Base-by-base conservation (phyloP, 345 rosid genomes). In the Eucalyptus erythrocorys region DNA sequence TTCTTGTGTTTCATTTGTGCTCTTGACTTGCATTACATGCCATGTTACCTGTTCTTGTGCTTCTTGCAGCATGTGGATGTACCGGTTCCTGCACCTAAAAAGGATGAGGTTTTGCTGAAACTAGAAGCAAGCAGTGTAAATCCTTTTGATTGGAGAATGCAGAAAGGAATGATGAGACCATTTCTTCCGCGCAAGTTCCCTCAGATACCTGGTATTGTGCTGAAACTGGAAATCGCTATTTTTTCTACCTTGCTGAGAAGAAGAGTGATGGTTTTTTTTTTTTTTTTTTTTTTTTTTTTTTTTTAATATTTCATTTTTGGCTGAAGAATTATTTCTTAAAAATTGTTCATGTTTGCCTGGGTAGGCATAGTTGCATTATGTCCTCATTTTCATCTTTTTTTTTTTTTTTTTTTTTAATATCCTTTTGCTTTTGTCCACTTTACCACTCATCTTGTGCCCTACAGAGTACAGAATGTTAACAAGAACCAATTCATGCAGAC, bases 171-270 rank as follows among this genome's bases (percentile, higher is more conserved):
- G 87, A 16, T 59, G 81, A 88, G 88, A 48, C 89, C 88, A 49
- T 6, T 90, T 42, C 30, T 88, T 32, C 91, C 91, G 5, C 89
- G 91, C 89, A 90, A 86, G 53, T 90, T 90, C 88, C 91, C 91
- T 90, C 86, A 88, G 68, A 88, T 90, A 71, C 91, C 91, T 12
- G 86, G 91, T 90, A 86, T 34, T 32, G 13, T 87, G 82, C 24
- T 34, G 47, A 40, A 76, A 76, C 47, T 76, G 82, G 82, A 76
- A 66, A 42, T 30, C 21, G 79, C 64, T 21, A 2, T 48, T 16
- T 8, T n/a, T n/a, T 26, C 8, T 13, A 12, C 37, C 57, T 32
- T 49, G 30, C 51, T 27, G 64, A 19, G 87, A 50, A 85, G 21
- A 71, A 76, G 5, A 21, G 30, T 40, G 47, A 76, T 76, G 82